Conservation (phyloP, 2,329 filamentous ascomycete genomes). For the Paecilomyces formosus region DNA sequence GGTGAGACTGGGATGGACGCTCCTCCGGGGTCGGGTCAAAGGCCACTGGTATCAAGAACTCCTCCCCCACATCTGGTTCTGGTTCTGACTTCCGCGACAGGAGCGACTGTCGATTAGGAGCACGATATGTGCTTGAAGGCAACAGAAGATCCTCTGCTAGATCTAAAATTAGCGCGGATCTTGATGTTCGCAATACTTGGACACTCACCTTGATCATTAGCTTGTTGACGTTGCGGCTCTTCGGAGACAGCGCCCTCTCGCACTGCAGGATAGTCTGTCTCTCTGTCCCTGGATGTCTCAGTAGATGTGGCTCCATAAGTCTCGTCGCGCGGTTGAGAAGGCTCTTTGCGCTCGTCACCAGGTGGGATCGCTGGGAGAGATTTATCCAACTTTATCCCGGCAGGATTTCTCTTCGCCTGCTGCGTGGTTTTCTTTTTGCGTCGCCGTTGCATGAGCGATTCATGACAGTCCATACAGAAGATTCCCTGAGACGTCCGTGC, state of each 20-base stretch:
- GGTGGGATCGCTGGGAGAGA: conserved; percentile 83
- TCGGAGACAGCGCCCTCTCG: conserved; percentile 17
- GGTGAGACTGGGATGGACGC: conserved; percentile 45
- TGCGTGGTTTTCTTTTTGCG: conserved; percentile 64
- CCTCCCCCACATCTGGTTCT: conserved; percentile 46
- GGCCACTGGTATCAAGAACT: conserved; percentile 69
- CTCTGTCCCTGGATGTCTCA: conserved; percentile 17
- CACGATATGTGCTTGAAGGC: conserved; percentile 69
- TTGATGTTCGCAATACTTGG: conserved; percentile 3
- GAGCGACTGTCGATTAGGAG: conserved; percentile 62
- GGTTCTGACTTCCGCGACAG: conserved; percentile 43
- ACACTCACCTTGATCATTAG: conserved; percentile 23
- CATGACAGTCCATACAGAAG: conserved; percentile 98
- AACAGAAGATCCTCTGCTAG: conserved; percentile 56
- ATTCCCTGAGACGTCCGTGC: conserved; percentile 96
- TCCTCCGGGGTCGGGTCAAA: conserved; percentile 61
- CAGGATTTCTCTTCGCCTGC: conserved; percentile 33
- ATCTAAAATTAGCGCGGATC: conserved; percentile 1
- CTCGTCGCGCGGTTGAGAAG: conserved; percentile 58
- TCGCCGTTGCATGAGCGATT: conserved; percentile 87
- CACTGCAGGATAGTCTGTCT: conserved; percentile 11
- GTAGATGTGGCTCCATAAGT: conserved; percentile 8
- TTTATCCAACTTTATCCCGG: conserved; percentile 68
- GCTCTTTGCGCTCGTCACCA: conserved; percentile 48
- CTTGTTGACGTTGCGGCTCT: conserved; percentile 15